These are phyloP conservation scores for Colletotrichum sp. DNA, from an alignment of 2,329 filamentous ascomycete species.

Conservation along the genomic window DNA sequence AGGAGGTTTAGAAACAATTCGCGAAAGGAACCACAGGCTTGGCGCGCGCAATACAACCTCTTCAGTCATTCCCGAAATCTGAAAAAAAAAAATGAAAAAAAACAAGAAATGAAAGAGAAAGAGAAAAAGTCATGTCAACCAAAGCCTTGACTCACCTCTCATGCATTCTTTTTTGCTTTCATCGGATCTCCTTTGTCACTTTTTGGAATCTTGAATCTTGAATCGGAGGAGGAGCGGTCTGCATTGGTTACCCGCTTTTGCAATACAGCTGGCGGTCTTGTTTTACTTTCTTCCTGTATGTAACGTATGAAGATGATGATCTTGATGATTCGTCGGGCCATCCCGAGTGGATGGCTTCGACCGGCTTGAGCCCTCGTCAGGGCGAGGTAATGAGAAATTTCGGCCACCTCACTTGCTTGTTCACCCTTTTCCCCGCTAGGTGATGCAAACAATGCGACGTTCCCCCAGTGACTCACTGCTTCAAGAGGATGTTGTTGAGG, in stretches of 20 bases:
- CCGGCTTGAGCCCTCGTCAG: constrained; percentile 35
- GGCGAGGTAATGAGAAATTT: constrained; percentile 42
- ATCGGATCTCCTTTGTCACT: constrained; percentile 6
- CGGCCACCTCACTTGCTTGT: constrained; percentile 36
- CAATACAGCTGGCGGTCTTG: constrained; percentile 21
- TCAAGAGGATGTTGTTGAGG: background rate
- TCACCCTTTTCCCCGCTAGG: background rate
- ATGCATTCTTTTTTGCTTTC: constrained; percentile 22
- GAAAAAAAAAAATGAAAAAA: background rate
- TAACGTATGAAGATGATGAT: constrained; percentile 21
- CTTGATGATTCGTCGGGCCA: constrained; percentile 24
- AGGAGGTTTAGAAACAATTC: background rate
- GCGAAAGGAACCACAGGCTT: constrained; percentile 1
- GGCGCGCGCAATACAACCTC: background rate
- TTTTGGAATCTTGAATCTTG: background rate
- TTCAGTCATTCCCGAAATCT: background rate
- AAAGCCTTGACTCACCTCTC: constrained; percentile 29
- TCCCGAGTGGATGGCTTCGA: constrained; percentile 30
- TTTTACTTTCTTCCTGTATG: background rate
- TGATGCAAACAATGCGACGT: background rate
- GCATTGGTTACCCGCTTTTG: constrained; percentile 24
- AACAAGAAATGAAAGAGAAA: background rate
- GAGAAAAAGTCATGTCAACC: constrained; percentile 2
- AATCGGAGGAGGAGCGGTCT: constrained; percentile 10
- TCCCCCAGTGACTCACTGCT: background rate